Evolutionary conservation across 129 eudicot species (phyloP).

Genomic region (Silybum marianum): DNA sequence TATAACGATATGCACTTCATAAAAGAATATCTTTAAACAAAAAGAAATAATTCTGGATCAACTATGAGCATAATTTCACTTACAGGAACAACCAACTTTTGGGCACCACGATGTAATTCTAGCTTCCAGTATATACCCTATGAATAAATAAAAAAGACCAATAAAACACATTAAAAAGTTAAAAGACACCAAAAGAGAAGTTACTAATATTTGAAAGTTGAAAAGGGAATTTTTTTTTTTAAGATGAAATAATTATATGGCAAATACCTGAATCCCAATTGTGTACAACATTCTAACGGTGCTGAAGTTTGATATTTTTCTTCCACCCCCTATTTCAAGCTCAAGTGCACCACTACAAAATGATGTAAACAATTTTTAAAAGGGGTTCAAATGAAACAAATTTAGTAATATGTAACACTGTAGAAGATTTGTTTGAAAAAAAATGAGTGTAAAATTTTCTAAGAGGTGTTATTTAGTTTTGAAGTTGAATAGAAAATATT

Average conservation of each 20-base stretch:
- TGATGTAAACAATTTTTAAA: background rate
- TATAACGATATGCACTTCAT: too few relatives aligned
- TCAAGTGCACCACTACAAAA: slow-evolving; percentile 74
- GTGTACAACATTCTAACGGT: slow-evolving; percentile 81
- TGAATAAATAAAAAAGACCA: slow-evolving; percentile 5
- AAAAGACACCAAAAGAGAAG: background rate
- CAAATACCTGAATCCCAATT: slow-evolving; percentile 77
- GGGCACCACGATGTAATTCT: slow-evolving; percentile 91
- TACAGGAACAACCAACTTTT: slow-evolving; percentile 91
- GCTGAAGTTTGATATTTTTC: slow-evolving; percentile 84
- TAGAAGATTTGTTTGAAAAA: background rate
- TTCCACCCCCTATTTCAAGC: slow-evolving; percentile 95
- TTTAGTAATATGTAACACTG: background rate
- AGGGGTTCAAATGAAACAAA: background rate
- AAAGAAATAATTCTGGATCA: background rate
- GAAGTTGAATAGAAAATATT: background rate
- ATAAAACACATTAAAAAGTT: background rate
- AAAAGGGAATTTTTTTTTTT: background rate
- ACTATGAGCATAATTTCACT: slow-evolving; percentile 39
- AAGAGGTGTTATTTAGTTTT: background rate
- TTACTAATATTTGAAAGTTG: background rate
- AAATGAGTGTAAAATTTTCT: too few relatives aligned
- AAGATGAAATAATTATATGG: background rate
- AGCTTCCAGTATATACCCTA: slow-evolving; percentile 90
- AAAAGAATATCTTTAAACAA: background rate